Conservation (phyloP, 2,329 filamentous ascomycete species). For the Boeremia lycopersici region DNA sequence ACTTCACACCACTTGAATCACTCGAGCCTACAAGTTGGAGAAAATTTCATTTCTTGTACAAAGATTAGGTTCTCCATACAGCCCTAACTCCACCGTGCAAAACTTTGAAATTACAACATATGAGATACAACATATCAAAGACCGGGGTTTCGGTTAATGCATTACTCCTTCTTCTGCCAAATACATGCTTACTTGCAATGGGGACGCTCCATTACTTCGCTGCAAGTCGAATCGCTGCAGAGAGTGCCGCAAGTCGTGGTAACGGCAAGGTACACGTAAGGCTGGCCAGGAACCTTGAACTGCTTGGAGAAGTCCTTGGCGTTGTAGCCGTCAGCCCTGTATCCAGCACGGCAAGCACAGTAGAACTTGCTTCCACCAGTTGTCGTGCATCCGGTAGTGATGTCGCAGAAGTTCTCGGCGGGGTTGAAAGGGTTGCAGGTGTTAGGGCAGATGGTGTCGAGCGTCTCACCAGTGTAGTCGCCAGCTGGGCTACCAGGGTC, state of each 20-base stretch:
- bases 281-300: slow-evolving; percentile 31
- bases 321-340: slow-evolving; percentile 23
- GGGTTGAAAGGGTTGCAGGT: slow-evolving; percentile 35
- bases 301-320: slow-evolving; percentile 37
- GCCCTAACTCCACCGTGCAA: slow-evolving; percentile 19
- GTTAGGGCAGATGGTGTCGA: slow-evolving; percentile 29
- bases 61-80: slow-evolving; percentile 22
- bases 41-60: slow-evolving; percentile 19
- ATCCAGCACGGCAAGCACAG: slow-evolving; percentile 39
- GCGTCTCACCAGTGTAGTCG: slow-evolving; percentile 27
- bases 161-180: background rate
- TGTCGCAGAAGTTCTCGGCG: slow-evolving; percentile 33
- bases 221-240: slow-evolving; percentile 29
- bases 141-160: background rate
- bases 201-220: slow-evolving; percentile 29
- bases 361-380: slow-evolving; percentile 34
- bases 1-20: background rate
- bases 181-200: slow-evolving; percentile 22
- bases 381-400: slow-evolving; percentile 29
- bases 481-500: slow-evolving; percentile 11
- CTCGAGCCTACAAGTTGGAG: background rate
- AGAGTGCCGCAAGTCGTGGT: slow-evolving; percentile 29
- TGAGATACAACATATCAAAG: slow-evolving; percentile 3
- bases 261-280: slow-evolving; percentile 33
- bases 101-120: slow-evolving; percentile 6